Base-by-base conservation (phyloP, 2,329 filamentous ascomycete species). In the Arthrobotrys conoides region DNA sequence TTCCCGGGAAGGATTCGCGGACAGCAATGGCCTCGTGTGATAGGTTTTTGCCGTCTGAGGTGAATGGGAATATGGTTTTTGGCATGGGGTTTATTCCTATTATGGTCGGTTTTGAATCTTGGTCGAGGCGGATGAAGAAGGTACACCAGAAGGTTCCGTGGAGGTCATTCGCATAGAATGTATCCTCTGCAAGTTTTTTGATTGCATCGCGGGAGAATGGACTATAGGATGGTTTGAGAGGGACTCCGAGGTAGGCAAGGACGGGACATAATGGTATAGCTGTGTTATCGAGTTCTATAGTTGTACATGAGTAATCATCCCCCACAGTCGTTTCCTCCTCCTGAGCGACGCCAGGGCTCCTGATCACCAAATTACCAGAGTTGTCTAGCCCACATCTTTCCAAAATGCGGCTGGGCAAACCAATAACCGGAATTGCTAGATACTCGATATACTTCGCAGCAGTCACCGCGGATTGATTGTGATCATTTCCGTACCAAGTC, bases 71-170 rank as follows among this genome's bases (percentile, higher is more conserved):
- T n/a, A 65, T 65, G 33, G 48, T 16, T 20, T 65, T 44, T 12
- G 61, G 41, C 41, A 65, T 46, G 4, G n/a, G 61, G 18, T 10
- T 38, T 65, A 65, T 49, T n/a, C 41, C 38, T 20, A 16, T 6
- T 2, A 48, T 6, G 18, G 12, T 20, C 8, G 27, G 61, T 16
- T 65, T 18, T 27, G 8, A 8, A 2, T 30, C 41, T n/a, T 1
- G 3, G 4, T 41, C 30, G 27, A 27, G 1, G 6, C 30, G 14
- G 16, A 65, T 18, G 22, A 18, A 6, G 5, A 49, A n/a, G 5
- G 61, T 65, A 33, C 61, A 65, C 61, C 61, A 65, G 20, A 22
- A 22, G 12, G 20, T 41, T 12, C 61, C 61, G 22, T 65, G 38
- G 4, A 65, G 14, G 22, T 65, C 24, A 18, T 48, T 65, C 12